Evolutionary conservation across 2,329 filamentous ascomycete species (phyloP), one percentile per base, ranked within the genome.

Genomic region (Neopestalotiopsis sp.): DNA sequence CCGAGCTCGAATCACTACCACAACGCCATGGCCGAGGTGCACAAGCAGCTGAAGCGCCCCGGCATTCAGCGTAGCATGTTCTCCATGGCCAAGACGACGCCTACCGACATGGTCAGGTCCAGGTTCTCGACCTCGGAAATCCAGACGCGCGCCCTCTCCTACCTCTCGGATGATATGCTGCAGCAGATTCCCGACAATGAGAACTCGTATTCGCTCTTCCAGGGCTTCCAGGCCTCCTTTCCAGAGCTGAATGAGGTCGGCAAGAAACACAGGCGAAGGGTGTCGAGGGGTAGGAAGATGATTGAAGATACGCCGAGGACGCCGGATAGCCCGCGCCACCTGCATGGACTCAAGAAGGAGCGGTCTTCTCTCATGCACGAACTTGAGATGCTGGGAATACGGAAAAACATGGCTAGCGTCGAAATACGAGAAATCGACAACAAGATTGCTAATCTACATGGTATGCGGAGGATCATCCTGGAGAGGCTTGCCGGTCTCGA

Each of bases 381-480:
- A 73, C 85, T 99, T 74, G 94, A 98, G 77, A 93, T 98, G 89
- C 90, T 98, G 83, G 89, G 92, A 3, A 90, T 98, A 71, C 89
- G 96, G 69, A 99, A 99, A 81, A 97, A 96, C 77, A 98, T 99
- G 95, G 95, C 95, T 74, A 96, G 94, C 76, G 93, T 94, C 71
- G 96, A 99, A 81, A 98, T 99, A 69, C 90, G 91, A 70, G 96
- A 99, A 77, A 97, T 99, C 70, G 96, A 99, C 82, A 95, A 92
- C 82, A 99, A 98, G 81, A 95, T 99, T 72, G 90, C 94, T 70
- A 98, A 98, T 79, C 84, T 99, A 67, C 92, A 94, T 74, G 94
- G 90, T 71, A 98, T 98, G 94, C 91, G 96, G 73, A 92, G 91
- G 77, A 97, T 98, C 70, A 92, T 98, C 60, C 81, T 99, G 68